Percentiles rank a stretch among this genome's conserved stretches.
phyloP scores from a whole-genome alignment of 306 rosid species.

The Malus fusca region DNA sequence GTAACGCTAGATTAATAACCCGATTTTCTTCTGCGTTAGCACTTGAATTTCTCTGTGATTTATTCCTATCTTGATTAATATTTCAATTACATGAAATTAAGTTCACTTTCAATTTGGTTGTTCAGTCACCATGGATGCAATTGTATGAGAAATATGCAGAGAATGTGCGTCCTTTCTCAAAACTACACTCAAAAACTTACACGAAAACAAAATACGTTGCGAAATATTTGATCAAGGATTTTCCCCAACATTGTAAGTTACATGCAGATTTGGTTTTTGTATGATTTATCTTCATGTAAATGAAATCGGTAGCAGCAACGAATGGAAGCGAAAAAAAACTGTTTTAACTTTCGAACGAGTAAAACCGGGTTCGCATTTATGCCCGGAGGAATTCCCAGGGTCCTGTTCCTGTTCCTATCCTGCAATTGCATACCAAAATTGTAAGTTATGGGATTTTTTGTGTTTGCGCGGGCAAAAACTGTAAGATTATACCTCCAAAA shows the following conservation, averaged over 20 bases:
- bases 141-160: neutral
- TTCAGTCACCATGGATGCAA: neutral
- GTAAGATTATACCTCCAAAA: slow-evolving; percentile 57
- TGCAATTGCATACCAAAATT: slow-evolving; percentile 24
- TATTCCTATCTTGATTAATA: too few species aligned
- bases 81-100: too few species aligned
- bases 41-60: too few species aligned
- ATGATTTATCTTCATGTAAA: neutral
- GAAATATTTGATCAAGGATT: neutral
- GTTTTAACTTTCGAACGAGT: neutral
- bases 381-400: slow-evolving; percentile 77
- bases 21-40: too few species aligned
- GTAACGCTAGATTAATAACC: too few species aligned
- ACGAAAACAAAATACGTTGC: too few species aligned
- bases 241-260: neutral
- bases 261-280: neutral
- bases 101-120: neutral
- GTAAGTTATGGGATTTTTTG: neutral
- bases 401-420: slow-evolving; percentile 94
- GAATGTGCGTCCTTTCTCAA: neutral
- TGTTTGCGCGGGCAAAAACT: neutral
- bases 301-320: neutral
- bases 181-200: neutral
- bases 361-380: neutral
- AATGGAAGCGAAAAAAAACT: neutral